Conservation (phyloP, 345 rosid species). For the Excoecaria cochinchinensis region DNA sequence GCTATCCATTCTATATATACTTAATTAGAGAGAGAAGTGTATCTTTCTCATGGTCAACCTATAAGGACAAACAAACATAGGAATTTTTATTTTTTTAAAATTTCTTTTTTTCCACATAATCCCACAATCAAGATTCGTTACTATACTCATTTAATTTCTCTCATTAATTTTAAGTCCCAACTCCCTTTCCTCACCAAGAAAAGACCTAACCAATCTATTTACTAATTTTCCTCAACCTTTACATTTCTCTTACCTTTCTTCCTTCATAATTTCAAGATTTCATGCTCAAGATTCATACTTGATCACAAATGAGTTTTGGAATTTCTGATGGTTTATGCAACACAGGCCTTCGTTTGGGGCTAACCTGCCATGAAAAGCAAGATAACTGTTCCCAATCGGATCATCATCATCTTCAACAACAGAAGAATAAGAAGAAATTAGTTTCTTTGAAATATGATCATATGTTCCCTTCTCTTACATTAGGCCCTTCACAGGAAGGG, state of each 20-base stretch:
- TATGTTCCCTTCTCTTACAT: constrained; percentile 40
- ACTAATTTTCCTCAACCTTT: constrained; percentile 4
- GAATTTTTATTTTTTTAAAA: not conserved
- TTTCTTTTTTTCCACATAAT: not conserved
- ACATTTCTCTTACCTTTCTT: not conserved
- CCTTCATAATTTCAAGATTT: constrained; percentile 4
- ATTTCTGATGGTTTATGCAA: constrained; percentile 26
- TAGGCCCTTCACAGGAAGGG: constrained; percentile 32
- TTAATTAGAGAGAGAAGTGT: constrained; percentile 2
- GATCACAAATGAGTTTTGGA: constrained; percentile 19
- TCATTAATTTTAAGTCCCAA: constrained; percentile 1
- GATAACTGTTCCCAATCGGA: not conserved
- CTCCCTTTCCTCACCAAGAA: not conserved
- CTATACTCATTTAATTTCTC: constrained; percentile 10
- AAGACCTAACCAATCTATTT: not conserved
- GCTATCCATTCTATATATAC: constrained; percentile 20
- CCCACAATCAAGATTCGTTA: constrained; percentile 13
- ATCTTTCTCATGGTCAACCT: constrained; percentile 22
- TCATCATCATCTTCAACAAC: constrained; percentile 6
- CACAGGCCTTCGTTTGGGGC: constrained; percentile 37
- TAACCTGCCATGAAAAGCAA: constrained; percentile 24
- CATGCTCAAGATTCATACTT: not conserved
- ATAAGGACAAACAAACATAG: constrained; percentile 15
- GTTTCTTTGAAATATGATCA: constrained; percentile 29
- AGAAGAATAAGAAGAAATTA: constrained; percentile 24